Evolutionary conservation across 176 grass and related monocot species (phyloP), one percentile per base, ranked within the genome.

Genomic region (Carex kokanica): DNA sequence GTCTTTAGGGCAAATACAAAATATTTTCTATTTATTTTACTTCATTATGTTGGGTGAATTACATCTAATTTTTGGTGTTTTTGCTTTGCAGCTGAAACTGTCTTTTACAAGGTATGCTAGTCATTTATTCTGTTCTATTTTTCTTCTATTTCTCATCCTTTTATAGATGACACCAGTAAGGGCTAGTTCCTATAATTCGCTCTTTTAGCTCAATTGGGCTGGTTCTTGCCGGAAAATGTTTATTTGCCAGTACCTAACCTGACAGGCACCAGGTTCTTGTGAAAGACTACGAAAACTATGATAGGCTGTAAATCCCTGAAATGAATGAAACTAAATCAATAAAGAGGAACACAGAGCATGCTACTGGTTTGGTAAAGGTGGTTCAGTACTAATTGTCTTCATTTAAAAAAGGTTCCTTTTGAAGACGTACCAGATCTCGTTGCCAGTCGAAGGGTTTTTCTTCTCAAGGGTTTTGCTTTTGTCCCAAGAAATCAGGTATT

Each of bases 391-490:
- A 31, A 77, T 84, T 53, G 34, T 80, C 16, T 56, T 68, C 79
- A 71, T 54, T 71, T 21, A 62, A 82, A 78, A 77, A 85, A 98
- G 96, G 96, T 86, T 82, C 96, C 96, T 66, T 99, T 99, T 89
- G 89, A 99, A 91, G 93, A 95, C 85, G 96, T 95, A 85, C 86
- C 93, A 77, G 93, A 99, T 81, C 89, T 99, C 80, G 88, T 99
- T 83, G 90, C 88, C 41, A 68, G 64, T 56, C 93, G 93, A 6
- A 82, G 89, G 36, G 93, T 99, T 78, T 95, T 90, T 78, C 38
- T 99, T 90, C 88, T 86, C 60, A 95, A 95, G 87, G 93, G 96
- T 83, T 93, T 90, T 90, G 93, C 96, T 89, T 99, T 93, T 91
- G 91, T 99, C 62, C 90, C 93, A 4, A 99, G 94, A 93, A 93